A percentile compares a stretch with the other conserved stretches of the same genome.
These are phyloP conservation scores for Trypanosoma scelopori DNA, from an alignment of 208 protist genomes.

Conservation along the genomic window DNA sequence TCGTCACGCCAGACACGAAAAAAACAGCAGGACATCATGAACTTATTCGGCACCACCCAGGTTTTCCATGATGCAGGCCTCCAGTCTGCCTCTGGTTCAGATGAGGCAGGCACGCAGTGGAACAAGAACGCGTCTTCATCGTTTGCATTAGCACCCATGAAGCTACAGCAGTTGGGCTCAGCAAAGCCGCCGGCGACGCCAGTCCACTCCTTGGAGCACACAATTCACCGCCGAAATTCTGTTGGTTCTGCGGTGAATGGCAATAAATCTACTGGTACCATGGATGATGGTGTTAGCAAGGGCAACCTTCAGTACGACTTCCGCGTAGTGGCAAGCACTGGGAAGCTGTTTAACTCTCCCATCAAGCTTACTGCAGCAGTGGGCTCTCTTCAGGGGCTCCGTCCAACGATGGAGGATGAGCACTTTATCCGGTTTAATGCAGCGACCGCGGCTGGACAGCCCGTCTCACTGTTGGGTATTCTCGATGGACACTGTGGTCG, in stretches of 20 bases:
- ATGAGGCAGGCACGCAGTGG: neutral
- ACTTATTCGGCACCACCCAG: slow-evolving; percentile 17
- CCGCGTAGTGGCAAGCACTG: slow-evolving; percentile 73
- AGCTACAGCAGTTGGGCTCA: slow-evolving; percentile 17
- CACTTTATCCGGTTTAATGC: slow-evolving; percentile 61
- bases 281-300: slow-evolving; percentile 4
- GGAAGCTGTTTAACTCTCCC: slow-evolving; percentile 42
- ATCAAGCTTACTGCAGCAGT: slow-evolving; percentile 54
- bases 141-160: slow-evolving; percentile 25
- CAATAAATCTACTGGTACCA: slow-evolving; percentile 2
- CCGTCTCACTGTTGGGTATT: slow-evolving; percentile 62
- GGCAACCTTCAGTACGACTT: slow-evolving; percentile 52
- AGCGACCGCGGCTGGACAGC: slow-evolving; percentile 46
- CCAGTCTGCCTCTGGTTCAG: neutral
- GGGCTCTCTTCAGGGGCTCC: slow-evolving; percentile 70
- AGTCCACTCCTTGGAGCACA: neutral
- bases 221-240: neutral
- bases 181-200: neutral
- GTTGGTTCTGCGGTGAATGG: neutral
- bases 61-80: slow-evolving; percentile 14
- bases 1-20: neutral
- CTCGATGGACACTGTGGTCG: slow-evolving; percentile 85
- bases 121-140: slow-evolving; percentile 1
- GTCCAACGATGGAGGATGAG: slow-evolving; percentile 83
- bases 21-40: neutral